Percentiles rank a stretch among this genome's conserved stretches.
These are phyloP conservation scores for Boletellus sp. DNA, from an alignment of 1,284 basidiomycete species.

Conservation along the genomic window DNA sequence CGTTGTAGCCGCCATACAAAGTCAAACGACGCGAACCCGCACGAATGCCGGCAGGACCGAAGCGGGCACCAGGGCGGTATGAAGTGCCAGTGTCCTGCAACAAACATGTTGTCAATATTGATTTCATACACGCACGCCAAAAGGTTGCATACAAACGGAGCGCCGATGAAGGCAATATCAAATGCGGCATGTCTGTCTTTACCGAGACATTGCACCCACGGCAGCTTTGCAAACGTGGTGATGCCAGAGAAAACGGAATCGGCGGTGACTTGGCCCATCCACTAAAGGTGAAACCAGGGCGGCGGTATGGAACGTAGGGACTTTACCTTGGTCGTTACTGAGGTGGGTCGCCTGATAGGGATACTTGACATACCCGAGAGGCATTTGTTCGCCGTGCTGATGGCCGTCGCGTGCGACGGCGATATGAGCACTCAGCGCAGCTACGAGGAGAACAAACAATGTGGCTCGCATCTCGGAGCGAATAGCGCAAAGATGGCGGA, in stretches of 20 bases:
- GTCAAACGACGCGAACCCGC: conserved; percentile 70
- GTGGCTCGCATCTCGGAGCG: conserved; percentile 30
- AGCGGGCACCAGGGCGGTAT: conserved; percentile 75
- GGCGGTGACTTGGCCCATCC: conserved; percentile 49
- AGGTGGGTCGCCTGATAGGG: conserved; percentile 54
- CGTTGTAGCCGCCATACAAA: conserved; percentile 72
- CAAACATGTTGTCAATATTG: background rate
- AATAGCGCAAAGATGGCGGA: background rate
- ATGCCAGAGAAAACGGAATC: conserved; percentile 72
- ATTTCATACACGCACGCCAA: background rate
- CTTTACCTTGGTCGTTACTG: conserved; percentile 50
- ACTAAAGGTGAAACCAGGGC: background rate
- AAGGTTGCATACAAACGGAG: conserved; percentile 60
- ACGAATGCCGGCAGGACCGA: conserved; percentile 75
- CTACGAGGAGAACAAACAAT: conserved; percentile 15
- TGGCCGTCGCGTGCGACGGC: conserved; percentile 37
- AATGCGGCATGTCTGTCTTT: conserved; percentile 52
- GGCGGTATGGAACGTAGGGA: background rate
- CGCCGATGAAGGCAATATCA: conserved; percentile 77
- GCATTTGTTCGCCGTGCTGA: conserved; percentile 52
- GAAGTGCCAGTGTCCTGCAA: conserved; percentile 67
- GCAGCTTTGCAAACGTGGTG: conserved; percentile 70
- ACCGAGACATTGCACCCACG: conserved; percentile 70
- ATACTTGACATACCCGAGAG: conserved; percentile 60
- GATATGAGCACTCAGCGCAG: conserved; percentile 18